These are phyloP conservation scores for Fraxinus cuspidata DNA, from an alignment of 257 asterid species.

Conservation along the genomic window DNA sequence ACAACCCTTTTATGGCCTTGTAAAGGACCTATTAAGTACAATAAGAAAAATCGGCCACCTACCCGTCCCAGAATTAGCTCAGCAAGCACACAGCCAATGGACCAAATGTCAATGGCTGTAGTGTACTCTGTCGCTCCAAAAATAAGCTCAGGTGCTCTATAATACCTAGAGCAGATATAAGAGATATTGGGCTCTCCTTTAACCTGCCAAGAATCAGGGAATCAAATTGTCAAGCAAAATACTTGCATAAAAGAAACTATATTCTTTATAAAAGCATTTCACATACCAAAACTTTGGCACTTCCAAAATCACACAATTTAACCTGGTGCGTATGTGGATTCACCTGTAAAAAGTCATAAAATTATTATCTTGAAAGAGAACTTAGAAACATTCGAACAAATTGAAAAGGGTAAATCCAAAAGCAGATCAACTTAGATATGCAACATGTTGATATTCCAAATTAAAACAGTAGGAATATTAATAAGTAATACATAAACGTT, in stretches of 20 bases:
- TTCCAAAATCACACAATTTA: constrained; percentile 82
- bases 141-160: no score
- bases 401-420: constrained; percentile 9
- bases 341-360: constrained; percentile 48
- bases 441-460: constrained; percentile 16
- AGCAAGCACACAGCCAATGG: no score
- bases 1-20: neutral
- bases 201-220: no score
- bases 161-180: no score
- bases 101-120: no score
- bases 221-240: neutral
- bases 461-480: neutral
- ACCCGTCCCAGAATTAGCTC: no score
- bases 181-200: no score
- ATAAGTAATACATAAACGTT: neutral
- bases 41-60: no score
- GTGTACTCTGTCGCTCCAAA: no score
- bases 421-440: neutral
- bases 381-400: neutral
- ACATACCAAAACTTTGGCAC: constrained; percentile 88
- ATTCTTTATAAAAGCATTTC: constrained; percentile 10
- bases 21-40: neutral
- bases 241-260: no score
- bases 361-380: neutral
- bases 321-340: constrained; percentile 86